A percentile compares a stretch with the other conserved stretches of the same genome.
These are phyloP conservation scores for Tympanopsis confertula DNA, from an alignment of 2,329 filamentous ascomycete species.

Conservation along the genomic window DNA sequence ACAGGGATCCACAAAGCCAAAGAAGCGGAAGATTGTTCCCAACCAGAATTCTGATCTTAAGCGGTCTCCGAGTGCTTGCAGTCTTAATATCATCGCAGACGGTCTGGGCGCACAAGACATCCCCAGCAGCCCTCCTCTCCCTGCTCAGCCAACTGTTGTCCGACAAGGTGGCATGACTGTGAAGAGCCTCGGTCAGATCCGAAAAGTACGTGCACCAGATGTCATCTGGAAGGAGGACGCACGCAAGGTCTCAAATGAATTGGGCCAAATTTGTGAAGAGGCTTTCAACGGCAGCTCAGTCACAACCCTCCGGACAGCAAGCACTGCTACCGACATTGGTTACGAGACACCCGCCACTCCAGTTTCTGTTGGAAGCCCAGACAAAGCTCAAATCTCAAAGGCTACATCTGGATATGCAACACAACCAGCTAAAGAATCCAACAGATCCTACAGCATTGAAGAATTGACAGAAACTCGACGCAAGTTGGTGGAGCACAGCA, in stretches of 20 bases:
- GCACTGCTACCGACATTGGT: background rate
- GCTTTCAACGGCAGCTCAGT: background rate
- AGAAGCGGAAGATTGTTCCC: too few species aligned
- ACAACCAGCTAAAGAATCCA: too few species aligned
- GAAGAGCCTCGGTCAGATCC: background rate
- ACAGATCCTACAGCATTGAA: too few species aligned
- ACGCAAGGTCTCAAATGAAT: background rate
- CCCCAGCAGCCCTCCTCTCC: background rate
- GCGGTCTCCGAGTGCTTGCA: too few species aligned
- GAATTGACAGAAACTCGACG: background rate
- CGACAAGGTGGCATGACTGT: background rate
- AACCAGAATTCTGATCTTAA: too few species aligned
- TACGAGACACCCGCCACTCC: background rate
- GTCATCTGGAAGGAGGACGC: slow-evolving; percentile 1
- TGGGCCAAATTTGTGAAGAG: background rate
- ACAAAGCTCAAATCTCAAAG: too few species aligned
- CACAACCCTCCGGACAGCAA: background rate
- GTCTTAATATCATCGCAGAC: too few species aligned
- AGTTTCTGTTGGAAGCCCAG: background rate
- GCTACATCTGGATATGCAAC: too few species aligned
- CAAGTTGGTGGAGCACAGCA: background rate
- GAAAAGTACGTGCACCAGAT: background rate
- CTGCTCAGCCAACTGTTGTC: slow-evolving; percentile 1
- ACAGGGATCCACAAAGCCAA: too few species aligned
- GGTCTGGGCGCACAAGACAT: too few species aligned